Evolutionary conservation across 305 asterid species (phyloP), one percentile per base, ranked within the genome.

Genomic region (Euphrasia arctica): DNA sequence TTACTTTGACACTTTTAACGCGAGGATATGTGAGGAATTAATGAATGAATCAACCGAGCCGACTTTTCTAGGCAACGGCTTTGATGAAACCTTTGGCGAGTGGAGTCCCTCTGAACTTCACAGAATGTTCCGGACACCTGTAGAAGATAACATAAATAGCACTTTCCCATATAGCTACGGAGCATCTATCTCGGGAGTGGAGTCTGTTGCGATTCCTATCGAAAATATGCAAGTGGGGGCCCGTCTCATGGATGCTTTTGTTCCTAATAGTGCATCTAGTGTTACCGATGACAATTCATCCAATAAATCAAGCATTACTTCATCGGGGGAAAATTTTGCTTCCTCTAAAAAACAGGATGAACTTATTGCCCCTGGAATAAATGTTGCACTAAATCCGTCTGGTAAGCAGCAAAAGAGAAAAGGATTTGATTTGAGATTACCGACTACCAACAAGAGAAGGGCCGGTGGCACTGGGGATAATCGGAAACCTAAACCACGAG

Each of bases 401-500:
- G 82, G 76, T 63, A 74, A 72, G 62, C 77, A 51, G 59, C 77
- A 70, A 67, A 78, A 64, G 61, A 70, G 69, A 68, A 84, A 83
- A 52, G 71, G 75, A 28, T 32, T 64, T 5, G 69, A 71, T 72
- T 67, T 83, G 60, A 79, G 78, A 65, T 42, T 64, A 60, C 70
- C 82, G 42, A 63, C 58, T 65, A 63, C 74, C 73, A 76, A 74
- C 58, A 89, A 85, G 79, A 82, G 70, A 80, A 87, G 75, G 77
- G 75, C 71, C 59, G 61, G 43, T 39, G 43, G 67, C 54, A 13
- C 64, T 45, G 78, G 79, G 51, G 83, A 80, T 67, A 72, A 54
- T 60, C 82, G 71, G 52, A 89, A 73, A 78, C 73, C 89, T 58
- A 86, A 86, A 73, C 98, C 98, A 66, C 85, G 97, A 13, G 98